These are phyloP conservation scores for Sideroxylon spinosum DNA, from an alignment of 179 eudicot species.

Conservation along the genomic window DNA sequence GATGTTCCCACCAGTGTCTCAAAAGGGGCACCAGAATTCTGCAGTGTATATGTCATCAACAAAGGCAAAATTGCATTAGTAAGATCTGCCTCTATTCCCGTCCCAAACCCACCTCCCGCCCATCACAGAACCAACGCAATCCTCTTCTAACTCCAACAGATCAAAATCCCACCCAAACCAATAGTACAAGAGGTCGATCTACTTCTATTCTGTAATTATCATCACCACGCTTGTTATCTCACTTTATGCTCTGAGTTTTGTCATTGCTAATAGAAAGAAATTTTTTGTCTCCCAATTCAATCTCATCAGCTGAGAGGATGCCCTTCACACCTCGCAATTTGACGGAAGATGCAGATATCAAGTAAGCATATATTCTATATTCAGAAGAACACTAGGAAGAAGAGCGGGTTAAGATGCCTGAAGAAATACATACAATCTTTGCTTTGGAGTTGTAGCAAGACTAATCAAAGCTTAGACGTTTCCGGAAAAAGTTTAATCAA, in stretches of 20 bases:
- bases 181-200: conserved; percentile 23
- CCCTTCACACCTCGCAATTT: conserved; percentile 9
- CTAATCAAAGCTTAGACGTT: too few species aligned
- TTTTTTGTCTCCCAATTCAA: conserved; percentile 11
- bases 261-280: conserved; percentile 8
- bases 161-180: conserved; percentile 21
- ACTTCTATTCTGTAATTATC: not conserved
- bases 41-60: conserved; percentile 65
- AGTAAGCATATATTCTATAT: not conserved
- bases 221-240: not conserved
- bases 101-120: conserved; percentile 36
- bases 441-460: too few species aligned
- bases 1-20: conserved; percentile 38
- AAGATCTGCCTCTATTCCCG: conserved; percentile 39
- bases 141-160: conserved; percentile 8
- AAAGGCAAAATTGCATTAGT: conserved; percentile 55
- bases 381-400: not conserved
- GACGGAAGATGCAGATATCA: conserved; percentile 7
- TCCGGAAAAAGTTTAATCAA: too few species aligned
- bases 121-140: conserved; percentile 23
- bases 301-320: conserved; percentile 17
- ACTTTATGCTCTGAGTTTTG: not conserved
- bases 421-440: not conserved
- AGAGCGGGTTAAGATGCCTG: too few species aligned
- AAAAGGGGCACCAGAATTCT: conserved; percentile 71